Percentiles rank a stretch among this genome's conserved stretches.
These are phyloP conservation scores for Xerocomellus chrysenteron DNA, from an alignment of 768 basidiomycete species.

Conservation along the genomic window DNA sequence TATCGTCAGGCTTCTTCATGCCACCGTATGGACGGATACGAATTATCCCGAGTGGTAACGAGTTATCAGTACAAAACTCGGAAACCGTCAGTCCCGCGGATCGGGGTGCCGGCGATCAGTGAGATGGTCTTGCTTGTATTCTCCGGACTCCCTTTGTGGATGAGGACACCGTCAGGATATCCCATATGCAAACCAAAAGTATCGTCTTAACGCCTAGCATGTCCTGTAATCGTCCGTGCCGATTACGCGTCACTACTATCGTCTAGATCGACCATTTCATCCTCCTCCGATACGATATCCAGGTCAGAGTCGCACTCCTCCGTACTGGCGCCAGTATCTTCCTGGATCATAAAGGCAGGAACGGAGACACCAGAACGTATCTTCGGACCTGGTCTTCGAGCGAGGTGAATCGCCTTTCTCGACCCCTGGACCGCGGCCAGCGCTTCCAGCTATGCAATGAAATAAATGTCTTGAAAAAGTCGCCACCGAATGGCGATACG, in stretches of 20 bases:
- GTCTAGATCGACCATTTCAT: conserved; percentile 23
- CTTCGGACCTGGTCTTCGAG: conserved; percentile 60
- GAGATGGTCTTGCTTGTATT: too few species aligned
- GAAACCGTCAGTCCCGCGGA: too few species aligned
- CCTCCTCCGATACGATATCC: conserved; percentile 7
- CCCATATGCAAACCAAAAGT: neutral
- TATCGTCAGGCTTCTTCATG: too few species aligned
- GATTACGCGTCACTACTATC: conserved; percentile 20
- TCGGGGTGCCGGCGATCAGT: too few species aligned
- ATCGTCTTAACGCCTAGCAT: neutral
- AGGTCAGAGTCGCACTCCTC: conserved; percentile 16
- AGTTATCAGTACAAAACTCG: too few species aligned
- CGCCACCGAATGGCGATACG: neutral
- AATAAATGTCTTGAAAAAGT: neutral
- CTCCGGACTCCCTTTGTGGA: neutral
- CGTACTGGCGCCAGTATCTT: neutral
- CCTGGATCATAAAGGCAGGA: conserved; percentile 33
- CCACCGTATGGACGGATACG: too few species aligned
- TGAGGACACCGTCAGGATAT: neutral
- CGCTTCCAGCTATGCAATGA: conserved; percentile 47
- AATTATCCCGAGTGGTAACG: too few species aligned
- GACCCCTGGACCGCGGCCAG: conserved; percentile 52
- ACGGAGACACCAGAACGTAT: conserved; percentile 59
- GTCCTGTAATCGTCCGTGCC: neutral
- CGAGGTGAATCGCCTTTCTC: conserved; percentile 56